A percentile compares a stretch with the other conserved stretches of the same genome.
Conservation (phyloP, 2,329 filamentous ascomycete genomes). For the Ophiostoma pallidulum region DNA sequence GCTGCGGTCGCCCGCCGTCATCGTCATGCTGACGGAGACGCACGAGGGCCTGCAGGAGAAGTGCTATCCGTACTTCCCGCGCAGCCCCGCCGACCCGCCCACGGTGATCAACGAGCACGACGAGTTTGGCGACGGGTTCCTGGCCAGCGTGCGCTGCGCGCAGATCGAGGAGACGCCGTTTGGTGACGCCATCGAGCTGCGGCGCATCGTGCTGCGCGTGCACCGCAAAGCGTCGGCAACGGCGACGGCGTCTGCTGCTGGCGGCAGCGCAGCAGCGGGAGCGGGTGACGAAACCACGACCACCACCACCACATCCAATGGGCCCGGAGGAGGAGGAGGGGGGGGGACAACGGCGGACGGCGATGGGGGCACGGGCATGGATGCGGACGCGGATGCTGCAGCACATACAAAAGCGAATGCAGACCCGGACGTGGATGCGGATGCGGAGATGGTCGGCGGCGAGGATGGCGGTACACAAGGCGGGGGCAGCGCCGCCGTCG, state of each 20-base stretch:
- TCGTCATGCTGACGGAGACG: slow-evolving; percentile 91
- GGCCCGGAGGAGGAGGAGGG: no score
- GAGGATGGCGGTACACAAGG: background rate
- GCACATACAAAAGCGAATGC: no score
- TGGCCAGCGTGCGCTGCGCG: slow-evolving; percentile 60
- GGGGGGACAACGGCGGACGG: no score
- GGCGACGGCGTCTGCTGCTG: background rate
- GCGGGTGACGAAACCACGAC: no score
- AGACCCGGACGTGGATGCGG: no score
- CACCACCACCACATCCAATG: no score
- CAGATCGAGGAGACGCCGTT: slow-evolving; percentile 45
- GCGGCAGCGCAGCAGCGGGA: background rate
- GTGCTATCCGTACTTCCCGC: slow-evolving; percentile 82
- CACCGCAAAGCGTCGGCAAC: slow-evolving; percentile 11
- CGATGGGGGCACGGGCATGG: no score
- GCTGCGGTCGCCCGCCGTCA: slow-evolving; percentile 59
- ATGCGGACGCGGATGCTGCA: no score
- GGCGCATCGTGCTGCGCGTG: slow-evolving; percentile 57
- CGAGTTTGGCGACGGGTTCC: slow-evolving; percentile 57
- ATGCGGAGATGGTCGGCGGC: background rate
- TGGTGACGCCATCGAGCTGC: slow-evolving; percentile 57
- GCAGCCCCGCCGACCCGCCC: slow-evolving; percentile 37
- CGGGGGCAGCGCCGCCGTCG: background rate
- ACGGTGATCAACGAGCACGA: slow-evolving; percentile 54
- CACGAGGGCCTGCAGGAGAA: slow-evolving; percentile 70